These are phyloP conservation scores for Papilionanthe hybrid DNA, from an alignment of 116 monocot species.

Conservation along the genomic window DNA sequence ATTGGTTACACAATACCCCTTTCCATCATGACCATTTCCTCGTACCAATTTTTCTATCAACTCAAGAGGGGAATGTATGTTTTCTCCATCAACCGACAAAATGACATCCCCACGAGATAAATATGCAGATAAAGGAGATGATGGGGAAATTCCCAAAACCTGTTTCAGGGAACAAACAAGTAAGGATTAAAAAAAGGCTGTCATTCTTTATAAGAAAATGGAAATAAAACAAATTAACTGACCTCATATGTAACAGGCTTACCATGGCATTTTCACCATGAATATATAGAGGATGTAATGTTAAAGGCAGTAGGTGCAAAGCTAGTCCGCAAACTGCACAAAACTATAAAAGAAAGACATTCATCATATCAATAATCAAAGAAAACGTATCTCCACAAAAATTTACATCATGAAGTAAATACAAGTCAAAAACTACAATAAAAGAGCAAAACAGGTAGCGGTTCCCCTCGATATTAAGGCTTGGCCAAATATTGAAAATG, in stretches of 20 bases:
- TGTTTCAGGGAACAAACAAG: slow-evolving; percentile 22
- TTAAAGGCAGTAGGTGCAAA: slow-evolving; percentile 47
- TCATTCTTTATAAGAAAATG: not conserved
- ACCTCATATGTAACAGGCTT: slow-evolving; percentile 12
- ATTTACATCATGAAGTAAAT: not conserved
- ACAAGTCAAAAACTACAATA: not conserved
- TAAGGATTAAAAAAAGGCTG: slow-evolving; percentile 9
- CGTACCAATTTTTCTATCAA: slow-evolving; percentile 38
- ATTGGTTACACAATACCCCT: slow-evolving; percentile 77
- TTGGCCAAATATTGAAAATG: not conserved
- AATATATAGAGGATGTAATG: slow-evolving; percentile 61
- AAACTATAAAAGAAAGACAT: slow-evolving; percentile 35
- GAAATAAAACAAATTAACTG: slow-evolving; percentile 4
- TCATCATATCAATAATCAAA: slow-evolving; percentile 5
- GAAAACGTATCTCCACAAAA: not conserved
- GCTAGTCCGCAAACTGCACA: slow-evolving; percentile 57
- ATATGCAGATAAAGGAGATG: slow-evolving; percentile 54
- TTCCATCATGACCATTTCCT: slow-evolving; percentile 13
- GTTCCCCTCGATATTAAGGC: not conserved
- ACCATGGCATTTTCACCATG: slow-evolving; percentile 59
- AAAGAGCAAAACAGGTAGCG: not conserved
- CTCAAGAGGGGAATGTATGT: slow-evolving; percentile 42
- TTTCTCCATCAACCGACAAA: slow-evolving; percentile 55
- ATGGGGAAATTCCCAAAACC: slow-evolving; percentile 51
- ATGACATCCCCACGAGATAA: slow-evolving; percentile 60